Base-by-base conservation (phyloP, 2,329 filamentous ascomycete species). In the Hirsutella minnesotensis region DNA sequence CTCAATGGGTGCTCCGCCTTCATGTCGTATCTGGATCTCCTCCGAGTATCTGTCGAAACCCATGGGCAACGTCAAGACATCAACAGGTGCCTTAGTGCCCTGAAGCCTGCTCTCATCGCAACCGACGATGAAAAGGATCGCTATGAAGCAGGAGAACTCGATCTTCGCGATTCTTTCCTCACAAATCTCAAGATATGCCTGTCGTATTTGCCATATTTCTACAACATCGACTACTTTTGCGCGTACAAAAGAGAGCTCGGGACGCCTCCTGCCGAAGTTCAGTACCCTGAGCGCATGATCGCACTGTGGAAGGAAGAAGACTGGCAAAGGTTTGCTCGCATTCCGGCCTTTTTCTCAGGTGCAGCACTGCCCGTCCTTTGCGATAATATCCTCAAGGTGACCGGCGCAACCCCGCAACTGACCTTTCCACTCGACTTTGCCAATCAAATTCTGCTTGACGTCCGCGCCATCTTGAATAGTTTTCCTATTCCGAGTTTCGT, bases 401-500 rank as follows among this genome's bases (percentile, higher is more conserved):
- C 41, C 45, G 36, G 30, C 24, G 16, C 21, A 7, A 24, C 24
- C n/a, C 45, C 45, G 12, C 35, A 10, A 2, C 38, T 42, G 4
- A 38, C 44, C 15, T 35, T 59, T 24, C 52, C 56, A 8, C 41
- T 47, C 24, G 41, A 49, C n/a, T 52, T 57, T 34, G 40, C 59
- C 21, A 51, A 58, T 35, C 43, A 35, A 13, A 47, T 61, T 21
- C 42, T 56, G 19, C 47, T 59, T 37, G 59, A 61, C 42, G 45
- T 61, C 39, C 48, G 55, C 38, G 59, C 59, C 15, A 51, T 60
- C 19, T 43, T 49, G 12, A 44, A 47, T 30, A 49, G 51, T 24
- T 40, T 59, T 3, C 52, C 57, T 4, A 41, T 52, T 9, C 59
- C 59, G 36, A 61, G 56, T 41, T 60, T 53, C 27, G 47, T 60